Percentiles rank a stretch among this genome's conserved stretches.
These are phyloP conservation scores for Nothophytophthora sp. DNA, from an alignment of 352 stramenopile genomes.

Conservation along the genomic window DNA sequence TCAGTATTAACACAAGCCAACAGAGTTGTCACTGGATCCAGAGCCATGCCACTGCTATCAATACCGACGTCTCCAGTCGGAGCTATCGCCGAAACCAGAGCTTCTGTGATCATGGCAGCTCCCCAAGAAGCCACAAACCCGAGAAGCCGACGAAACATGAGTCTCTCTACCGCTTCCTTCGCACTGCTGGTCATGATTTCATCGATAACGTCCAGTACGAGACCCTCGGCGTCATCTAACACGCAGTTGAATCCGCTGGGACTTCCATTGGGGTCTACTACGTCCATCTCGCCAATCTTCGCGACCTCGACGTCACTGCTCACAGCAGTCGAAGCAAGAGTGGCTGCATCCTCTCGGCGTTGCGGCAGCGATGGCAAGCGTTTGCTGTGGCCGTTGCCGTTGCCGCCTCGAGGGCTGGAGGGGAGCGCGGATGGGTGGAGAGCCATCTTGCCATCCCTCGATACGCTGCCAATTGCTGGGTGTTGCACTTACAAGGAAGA, in stretches of 20 bases:
- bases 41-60: conserved; percentile 2
- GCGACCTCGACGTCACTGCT: too few species aligned
- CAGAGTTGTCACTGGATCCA: conserved; percentile 4
- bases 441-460: too few species aligned
- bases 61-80: conserved; percentile 12
- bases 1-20: conserved; percentile 11
- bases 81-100: conserved; percentile 18
- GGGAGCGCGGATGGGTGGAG: too few species aligned
- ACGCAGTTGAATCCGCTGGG: conserved; percentile 1
- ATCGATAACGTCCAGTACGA: conserved; percentile 19
- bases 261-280: not conserved
- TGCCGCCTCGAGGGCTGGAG: too few species aligned
- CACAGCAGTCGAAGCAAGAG: too few species aligned
- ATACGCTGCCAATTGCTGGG: too few species aligned
- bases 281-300: not conserved
- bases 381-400: too few species aligned
- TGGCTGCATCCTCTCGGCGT: too few species aligned
- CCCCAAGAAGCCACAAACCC: conserved; percentile 24
- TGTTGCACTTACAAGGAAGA: too few species aligned
- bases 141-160: conserved; percentile 28
- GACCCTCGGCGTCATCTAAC: conserved; percentile 32
- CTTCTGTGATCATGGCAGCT: conserved; percentile 19
- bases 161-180: conserved; percentile 18
- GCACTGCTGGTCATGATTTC: conserved; percentile 24
- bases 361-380: too few species aligned